Conservation (phyloP, 257 asterid genomes). For the Plectranthus barbatus region DNA sequence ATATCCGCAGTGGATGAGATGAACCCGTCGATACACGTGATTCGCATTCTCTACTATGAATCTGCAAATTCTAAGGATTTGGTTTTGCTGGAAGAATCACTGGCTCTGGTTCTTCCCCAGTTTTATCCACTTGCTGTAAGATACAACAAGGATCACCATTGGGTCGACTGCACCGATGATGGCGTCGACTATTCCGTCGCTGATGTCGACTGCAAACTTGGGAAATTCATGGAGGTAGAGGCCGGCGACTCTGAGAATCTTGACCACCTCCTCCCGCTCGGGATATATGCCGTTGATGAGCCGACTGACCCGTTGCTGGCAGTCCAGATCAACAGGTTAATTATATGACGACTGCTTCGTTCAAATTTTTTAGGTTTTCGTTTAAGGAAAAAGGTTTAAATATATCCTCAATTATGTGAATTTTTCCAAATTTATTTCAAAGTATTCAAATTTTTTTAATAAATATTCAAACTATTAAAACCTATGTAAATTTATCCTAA, state of each 20-base stretch:
- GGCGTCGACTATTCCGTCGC: neutral
- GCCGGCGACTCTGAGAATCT: neutral
- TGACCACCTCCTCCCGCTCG: slow-evolving; percentile 11
- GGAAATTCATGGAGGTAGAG: neutral
- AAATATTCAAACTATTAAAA: too few relatives aligned
- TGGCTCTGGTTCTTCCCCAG: too few relatives aligned
- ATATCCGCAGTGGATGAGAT: slow-evolving; percentile 7
- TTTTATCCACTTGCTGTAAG: slow-evolving; percentile 16
- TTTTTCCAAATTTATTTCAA: too few relatives aligned
- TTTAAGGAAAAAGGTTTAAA: too few relatives aligned
- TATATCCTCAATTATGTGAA: too few relatives aligned
- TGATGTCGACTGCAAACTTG: neutral
- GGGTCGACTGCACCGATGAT: slow-evolving; percentile 15
- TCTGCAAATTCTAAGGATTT: too few relatives aligned
- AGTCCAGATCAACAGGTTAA: slow-evolving; percentile 8
- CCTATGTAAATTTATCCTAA: too few relatives aligned
- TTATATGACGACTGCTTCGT: too few relatives aligned
- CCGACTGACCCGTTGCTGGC: slow-evolving; percentile 11
- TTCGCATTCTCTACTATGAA: slow-evolving; percentile 10
- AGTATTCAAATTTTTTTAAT: too few relatives aligned
- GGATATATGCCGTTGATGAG: slow-evolving; percentile 3
- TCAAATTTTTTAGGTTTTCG: too few relatives aligned
- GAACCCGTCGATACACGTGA: neutral
- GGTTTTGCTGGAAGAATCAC: too few relatives aligned
- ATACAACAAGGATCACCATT: neutral